Conservation (phyloP, 768 basidiomycete genomes). For the Mycena floridula region DNA sequence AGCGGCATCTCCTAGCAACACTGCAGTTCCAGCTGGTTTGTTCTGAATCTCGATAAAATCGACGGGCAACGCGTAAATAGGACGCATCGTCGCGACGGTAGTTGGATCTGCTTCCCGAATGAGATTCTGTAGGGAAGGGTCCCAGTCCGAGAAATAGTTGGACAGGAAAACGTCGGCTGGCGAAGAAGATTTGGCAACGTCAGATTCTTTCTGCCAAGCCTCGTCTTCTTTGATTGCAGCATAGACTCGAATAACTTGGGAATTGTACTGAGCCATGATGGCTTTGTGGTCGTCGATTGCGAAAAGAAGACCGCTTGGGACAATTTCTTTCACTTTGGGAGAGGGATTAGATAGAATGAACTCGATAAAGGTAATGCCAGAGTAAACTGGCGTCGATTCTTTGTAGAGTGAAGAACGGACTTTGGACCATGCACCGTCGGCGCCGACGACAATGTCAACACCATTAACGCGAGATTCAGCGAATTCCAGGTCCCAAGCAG, state of each 20-base stretch:
- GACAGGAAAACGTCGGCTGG: conserved; percentile 1
- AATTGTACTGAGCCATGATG: conserved; percentile 27
- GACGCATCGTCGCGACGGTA: conserved; percentile 1
- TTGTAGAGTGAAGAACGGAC: conserved; percentile 26
- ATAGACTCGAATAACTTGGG: conserved; percentile 21
- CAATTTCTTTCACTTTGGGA: conserved; percentile 17
- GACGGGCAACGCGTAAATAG: conserved; percentile 8
- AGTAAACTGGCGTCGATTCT: conserved; percentile 22
- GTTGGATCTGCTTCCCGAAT: conserved; percentile 3
- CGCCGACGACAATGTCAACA: conserved; percentile 23
- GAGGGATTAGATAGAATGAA: conserved; percentile 9
- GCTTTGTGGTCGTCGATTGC: conserved; percentile 16
- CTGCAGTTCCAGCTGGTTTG: conserved; percentile 1
- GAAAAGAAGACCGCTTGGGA: conserved; percentile 23
- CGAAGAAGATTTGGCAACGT: conserved; percentile 3
- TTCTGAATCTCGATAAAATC: neutral
- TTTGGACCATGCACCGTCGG: conserved; percentile 34
- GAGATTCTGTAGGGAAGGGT: conserved; percentile 5
- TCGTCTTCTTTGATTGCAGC: conserved; percentile 6
- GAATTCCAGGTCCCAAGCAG: conserved; percentile 9
- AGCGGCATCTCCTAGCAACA: conserved; percentile 27
- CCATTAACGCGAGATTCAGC: neutral
- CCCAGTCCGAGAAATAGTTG: conserved; percentile 7
- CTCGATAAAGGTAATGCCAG: conserved; percentile 19
- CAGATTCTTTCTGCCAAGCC: conserved; percentile 5